Base-by-base conservation (phyloP, 306 rosid genomes). In the Castanospermum australe region DNA sequence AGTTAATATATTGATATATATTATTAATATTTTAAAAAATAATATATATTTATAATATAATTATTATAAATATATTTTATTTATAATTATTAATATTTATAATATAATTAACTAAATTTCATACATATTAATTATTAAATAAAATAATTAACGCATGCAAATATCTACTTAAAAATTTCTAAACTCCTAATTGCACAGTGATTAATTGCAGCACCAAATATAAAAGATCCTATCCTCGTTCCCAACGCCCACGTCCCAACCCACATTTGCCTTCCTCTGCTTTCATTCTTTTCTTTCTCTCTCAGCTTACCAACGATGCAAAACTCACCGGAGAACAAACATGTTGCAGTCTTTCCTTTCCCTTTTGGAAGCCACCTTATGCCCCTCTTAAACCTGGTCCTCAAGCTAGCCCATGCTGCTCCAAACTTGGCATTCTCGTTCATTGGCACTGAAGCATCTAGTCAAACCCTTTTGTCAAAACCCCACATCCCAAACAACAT, bases 391-490 rank as follows among this genome's bases (percentile, higher is more conserved):
- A 86, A 24, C 47, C 64, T 84, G 8, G 69, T 57, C 5, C 17
- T 74, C 57, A 76, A 28, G n/a, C 51, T 89, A 6, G 87, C 92
- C 4, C 47, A 0, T 5, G 81, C 89, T 1, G 22, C 82, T 9
- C 87, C 87, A 17, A 6, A 69, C 56, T 38, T 36, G 0, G 56
- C 7, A 5, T 86, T 86, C 52, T 84, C 87, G 4, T 89, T 89
- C 83, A 33, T 80, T 54, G 28, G 35, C 28, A 50, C 67, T 15
- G 15, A 38, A 1, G 75, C 42, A 9, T 18, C 30, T 0, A 71
- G 57, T 38, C 17, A 21, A 5, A 1, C 33, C 17, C 54, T 57
- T 20, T 74, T 75, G 50, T 22, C 80, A 25, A 67, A 33, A 13
- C 54, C 56, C 39, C n/a, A 35, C 45, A 50, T 48, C 38, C 75